These are phyloP conservation scores for Lentinula boryana DNA, from an alignment of 768 basidiomycete species.

Conservation along the genomic window DNA sequence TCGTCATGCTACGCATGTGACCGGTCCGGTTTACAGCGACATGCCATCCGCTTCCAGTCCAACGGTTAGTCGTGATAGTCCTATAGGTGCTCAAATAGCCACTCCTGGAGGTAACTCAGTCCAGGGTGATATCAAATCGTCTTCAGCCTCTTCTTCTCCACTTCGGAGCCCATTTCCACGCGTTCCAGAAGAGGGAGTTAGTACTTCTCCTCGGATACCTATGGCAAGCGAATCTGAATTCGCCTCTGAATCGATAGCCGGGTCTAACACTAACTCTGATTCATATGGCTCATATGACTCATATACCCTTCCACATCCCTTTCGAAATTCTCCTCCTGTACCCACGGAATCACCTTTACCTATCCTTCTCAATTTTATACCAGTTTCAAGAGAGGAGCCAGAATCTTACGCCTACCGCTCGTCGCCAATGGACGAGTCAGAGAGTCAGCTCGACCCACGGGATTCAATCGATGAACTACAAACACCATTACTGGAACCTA, in stretches of 20 bases:
- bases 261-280: neutral
- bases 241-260: neutral
- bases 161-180: neutral
- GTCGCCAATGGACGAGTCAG: no score
- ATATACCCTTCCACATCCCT: neutral
- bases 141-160: neutral
- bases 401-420: neutral
- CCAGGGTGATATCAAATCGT: no score
- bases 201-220: neutral
- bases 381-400: neutral
- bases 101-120: no score
- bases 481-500: neutral
- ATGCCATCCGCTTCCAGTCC: neutral
- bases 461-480: neutral
- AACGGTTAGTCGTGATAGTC: no score
- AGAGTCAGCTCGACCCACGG: no score
- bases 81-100: no score
- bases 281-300: neutral
- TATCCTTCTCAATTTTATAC: no score
- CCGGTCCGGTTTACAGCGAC: no score
- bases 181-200: no score
- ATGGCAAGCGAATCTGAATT: neutral
- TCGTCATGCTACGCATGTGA: no score
- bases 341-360: neutral
- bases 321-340: neutral